Evolutionary conservation across 2,329 filamentous ascomycete genomes (phyloP), one percentile per base, ranked within the genome.

Genomic region (Fusarium coicis): DNA sequence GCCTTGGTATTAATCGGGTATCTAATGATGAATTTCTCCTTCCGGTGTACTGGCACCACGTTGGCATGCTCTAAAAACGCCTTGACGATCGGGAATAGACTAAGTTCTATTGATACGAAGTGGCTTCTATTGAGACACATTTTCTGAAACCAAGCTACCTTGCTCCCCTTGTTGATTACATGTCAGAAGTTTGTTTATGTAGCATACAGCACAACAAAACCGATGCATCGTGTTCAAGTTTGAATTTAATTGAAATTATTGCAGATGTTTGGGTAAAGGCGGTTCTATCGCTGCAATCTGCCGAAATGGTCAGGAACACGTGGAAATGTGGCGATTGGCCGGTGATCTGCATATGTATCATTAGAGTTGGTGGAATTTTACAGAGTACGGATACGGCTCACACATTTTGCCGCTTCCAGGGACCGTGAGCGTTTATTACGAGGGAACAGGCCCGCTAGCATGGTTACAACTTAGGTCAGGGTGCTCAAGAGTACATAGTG

Each of bases 251-350:
- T 26, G n/a, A 57, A 34, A 69, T 58, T 39, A 60, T 61, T 34
- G 21, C 40, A 46, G 28, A 67, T 32, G 26, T 44, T 55, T 43
- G 21, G 42, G 34, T 42, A 64, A 39, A 63, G 61, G 32, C 16
- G 7, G 50, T 49, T 65, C 26, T 18, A 21, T 37, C 18, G 36
- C 36, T 37, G 9, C 36, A 66, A 58, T 71, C 57, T 49, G 52
- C 61, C 66, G 58, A 56, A 46, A 44, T 39, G 63, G 52, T 46
- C 47, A 65, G 47, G 71, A 72, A 56, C 53, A 52, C 32, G 42
- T 72, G 57, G 65, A 70, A 42, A 53, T 47, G 26, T 36, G 32
- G 46, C 39, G 43, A 74, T 74, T 74, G 72, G 72, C 55, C 70
- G 63, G 30, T 19, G 54, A 66, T 37, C 39, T 63, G n/a, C 39